A percentile compares a stretch with the other conserved stretches of the same genome.
Conservation (phyloP, 2,329 filamentous ascomycete genomes). For the Madurella fahalii region DNA sequence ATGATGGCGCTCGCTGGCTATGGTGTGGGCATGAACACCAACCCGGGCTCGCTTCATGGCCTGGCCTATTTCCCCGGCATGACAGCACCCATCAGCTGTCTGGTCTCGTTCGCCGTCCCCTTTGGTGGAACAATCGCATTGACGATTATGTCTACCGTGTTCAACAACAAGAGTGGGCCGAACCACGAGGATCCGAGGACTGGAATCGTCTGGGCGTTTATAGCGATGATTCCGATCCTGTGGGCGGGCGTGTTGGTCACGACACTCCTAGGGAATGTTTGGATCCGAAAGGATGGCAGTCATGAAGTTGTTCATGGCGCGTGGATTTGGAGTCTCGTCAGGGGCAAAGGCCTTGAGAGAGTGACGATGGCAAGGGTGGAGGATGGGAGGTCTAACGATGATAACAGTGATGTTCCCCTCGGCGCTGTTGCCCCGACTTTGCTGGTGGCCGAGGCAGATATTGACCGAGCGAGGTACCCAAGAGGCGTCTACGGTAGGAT, state of each 20-base stretch:
- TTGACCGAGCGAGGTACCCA: too few relatives aligned
- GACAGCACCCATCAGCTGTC: constrained; percentile 55
- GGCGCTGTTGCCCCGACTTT: neutral
- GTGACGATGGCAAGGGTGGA: constrained; percentile 16
- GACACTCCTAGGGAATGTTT: constrained; percentile 33
- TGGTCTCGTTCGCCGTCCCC: constrained; percentile 56
- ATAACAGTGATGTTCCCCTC: neutral
- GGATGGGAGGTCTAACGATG: neutral
- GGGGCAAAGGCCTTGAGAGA: constrained; percentile 14
- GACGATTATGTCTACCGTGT: constrained; percentile 65
- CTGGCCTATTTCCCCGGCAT: constrained; percentile 57
- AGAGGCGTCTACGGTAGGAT: too few relatives aligned
- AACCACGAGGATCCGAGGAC: constrained; percentile 27
- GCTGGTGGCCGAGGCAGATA: too few relatives aligned
- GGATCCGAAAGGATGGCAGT: constrained; percentile 27
- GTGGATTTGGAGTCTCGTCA: constrained; percentile 23
- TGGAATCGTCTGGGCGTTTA: constrained; percentile 63
- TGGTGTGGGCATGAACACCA: constrained; percentile 62
- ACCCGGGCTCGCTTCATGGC: constrained; percentile 58
- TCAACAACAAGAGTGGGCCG: constrained; percentile 53
- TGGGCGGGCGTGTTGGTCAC: constrained; percentile 32
- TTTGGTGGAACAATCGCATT: constrained; percentile 63
- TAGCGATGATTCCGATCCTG: constrained; percentile 58
- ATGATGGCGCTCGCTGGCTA: constrained; percentile 63
- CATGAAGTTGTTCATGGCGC: constrained; percentile 25